phyloP scores from a whole-genome alignment of 768 basidiomycete species.

The Hygrocybe coccinea region DNA sequence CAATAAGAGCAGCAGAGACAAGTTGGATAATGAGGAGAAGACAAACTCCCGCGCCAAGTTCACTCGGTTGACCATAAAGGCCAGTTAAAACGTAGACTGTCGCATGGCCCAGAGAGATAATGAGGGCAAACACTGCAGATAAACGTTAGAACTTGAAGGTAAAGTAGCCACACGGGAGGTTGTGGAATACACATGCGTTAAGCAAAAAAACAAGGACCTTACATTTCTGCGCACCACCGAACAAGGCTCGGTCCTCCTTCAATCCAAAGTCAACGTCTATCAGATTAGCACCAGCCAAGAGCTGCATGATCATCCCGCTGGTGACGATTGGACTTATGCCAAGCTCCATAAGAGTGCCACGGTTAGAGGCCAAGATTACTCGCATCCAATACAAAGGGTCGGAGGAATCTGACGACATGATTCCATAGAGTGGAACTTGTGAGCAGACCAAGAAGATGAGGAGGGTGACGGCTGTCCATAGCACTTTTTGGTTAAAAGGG shows the following conservation, averaged over 20 bases:
- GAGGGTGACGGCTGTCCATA: conserved; percentile 99
- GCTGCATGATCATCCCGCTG: conserved; percentile 99
- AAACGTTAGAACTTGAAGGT: background rate
- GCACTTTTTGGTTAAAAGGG: conserved; percentile 95
- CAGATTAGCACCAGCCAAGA: conserved; percentile 93
- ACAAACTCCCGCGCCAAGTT: conserved; percentile 95
- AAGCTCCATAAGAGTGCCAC: conserved; percentile 98
- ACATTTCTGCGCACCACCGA: conserved; percentile 97
- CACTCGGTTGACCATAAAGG: conserved; percentile 89
- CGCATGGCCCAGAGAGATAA: conserved; percentile 93
- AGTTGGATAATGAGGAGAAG: conserved; percentile 96
- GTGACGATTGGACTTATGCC: conserved; percentile 98
- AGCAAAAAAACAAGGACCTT: conserved; percentile 31
- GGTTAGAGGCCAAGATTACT: conserved; percentile 97
- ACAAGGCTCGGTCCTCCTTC: conserved; percentile 95
- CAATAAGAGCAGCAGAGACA: conserved; percentile 88
- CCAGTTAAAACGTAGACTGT: conserved; percentile 97
- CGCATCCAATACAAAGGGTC: conserved; percentile 99
- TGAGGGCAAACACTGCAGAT: conserved; percentile 83
- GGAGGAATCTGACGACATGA: conserved; percentile 98
- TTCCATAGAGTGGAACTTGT: conserved; percentile 97
- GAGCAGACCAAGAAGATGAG: conserved; percentile 99
- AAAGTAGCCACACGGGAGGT: too few relatives aligned
- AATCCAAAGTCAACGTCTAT: conserved; percentile 96
- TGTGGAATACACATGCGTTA: conserved; percentile 1